These are phyloP conservation scores for Rhodotorula taiwanensis DNA, from an alignment of 768 basidiomycete genomes.

Conservation along the genomic window DNA sequence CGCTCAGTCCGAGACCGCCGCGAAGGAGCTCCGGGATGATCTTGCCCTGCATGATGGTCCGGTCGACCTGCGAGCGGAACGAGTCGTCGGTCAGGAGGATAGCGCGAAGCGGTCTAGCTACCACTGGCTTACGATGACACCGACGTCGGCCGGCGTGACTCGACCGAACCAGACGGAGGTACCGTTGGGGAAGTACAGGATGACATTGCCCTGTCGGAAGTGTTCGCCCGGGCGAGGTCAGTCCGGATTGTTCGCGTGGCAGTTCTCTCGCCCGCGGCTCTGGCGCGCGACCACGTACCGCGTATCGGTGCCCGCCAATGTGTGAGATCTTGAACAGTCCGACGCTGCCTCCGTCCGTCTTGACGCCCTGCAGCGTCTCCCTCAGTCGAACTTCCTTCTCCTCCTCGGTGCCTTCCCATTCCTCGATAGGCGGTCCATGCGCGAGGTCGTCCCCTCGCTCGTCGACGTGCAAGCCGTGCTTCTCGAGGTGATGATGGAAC, in stretches of 20 bases:
- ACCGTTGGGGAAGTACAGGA: constrained; percentile 38
- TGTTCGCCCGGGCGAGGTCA: neutral
- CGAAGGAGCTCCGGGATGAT: constrained; percentile 78
- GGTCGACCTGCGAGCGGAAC: constrained; percentile 48
- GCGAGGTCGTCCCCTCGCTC: constrained; percentile 43
- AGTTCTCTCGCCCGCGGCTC: too few relatives aligned
- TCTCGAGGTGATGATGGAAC: constrained; percentile 40
- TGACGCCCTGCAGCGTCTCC: constrained; percentile 51
- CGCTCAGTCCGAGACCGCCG: constrained; percentile 67
- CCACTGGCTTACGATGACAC: constrained; percentile 54
- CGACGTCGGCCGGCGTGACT: constrained; percentile 81
- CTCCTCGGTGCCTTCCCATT: constrained; percentile 50
- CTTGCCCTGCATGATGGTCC: constrained; percentile 77
- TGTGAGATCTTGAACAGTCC: constrained; percentile 84
- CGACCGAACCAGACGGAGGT: constrained; percentile 89
- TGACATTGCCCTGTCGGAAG: constrained; percentile 27
- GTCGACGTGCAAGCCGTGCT: constrained; percentile 27
- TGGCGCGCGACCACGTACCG: constrained; percentile 43
- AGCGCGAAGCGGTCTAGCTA: too few relatives aligned
- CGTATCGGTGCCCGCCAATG: constrained; percentile 86
- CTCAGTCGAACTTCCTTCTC: constrained; percentile 52
- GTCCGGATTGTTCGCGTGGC: too few relatives aligned
- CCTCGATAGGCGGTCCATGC: constrained; percentile 56
- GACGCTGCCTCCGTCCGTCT: constrained; percentile 57
- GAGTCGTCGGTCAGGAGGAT: too few relatives aligned